Base-by-base conservation (phyloP, 306 rosid genomes). In the Corylus heterophylla region DNA sequence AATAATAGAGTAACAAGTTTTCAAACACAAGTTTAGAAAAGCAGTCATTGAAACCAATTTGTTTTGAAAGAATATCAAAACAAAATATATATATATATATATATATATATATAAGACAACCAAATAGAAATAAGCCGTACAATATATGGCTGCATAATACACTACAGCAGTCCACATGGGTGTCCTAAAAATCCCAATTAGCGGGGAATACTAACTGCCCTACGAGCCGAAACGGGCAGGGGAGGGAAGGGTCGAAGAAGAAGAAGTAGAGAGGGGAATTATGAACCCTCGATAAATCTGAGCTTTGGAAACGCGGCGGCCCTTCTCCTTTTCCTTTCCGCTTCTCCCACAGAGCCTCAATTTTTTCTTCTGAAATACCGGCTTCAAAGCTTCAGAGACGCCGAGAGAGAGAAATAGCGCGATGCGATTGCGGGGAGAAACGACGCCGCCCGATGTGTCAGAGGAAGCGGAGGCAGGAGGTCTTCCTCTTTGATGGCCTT, bases 401-500 rank as follows among this genome's bases (percentile, higher is more conserved):
- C 45, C 45, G 8, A 42, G 45, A 42, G 8, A 42, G 52, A n/a
- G 67, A 74, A 48, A 54, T 78, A 73, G 86, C 70, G 89, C 83
- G 76, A 94, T 92, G 99, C 93, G 81, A 81, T 92, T 91, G 77
- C 85, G 94, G 77, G 62, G 84, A 55, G 54, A 81, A 78, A 85
- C 97, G 80, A 47, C 89, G 84, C 68, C 84, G 86, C 88, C 92
- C 87, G 88, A 93, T 96, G 99, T 97, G 79, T 76, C 86, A 83
- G 81, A 67, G 76, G 55, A 62, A 51, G 71, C 69, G 69, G 78
- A 35, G 69, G 82, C 58, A 68, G 77, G 39, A 76, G 83, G 89
- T 78, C 90, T 92, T 71, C 85, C 74, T 56, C 77, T 81, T 90
- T 96, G 92, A 96, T 93, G 99, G 99, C 97, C 91, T 49, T 88